phyloP scores from a whole-genome alignment of 2,329 filamentous ascomycete species.

The Fusarium drepaniforme region DNA sequence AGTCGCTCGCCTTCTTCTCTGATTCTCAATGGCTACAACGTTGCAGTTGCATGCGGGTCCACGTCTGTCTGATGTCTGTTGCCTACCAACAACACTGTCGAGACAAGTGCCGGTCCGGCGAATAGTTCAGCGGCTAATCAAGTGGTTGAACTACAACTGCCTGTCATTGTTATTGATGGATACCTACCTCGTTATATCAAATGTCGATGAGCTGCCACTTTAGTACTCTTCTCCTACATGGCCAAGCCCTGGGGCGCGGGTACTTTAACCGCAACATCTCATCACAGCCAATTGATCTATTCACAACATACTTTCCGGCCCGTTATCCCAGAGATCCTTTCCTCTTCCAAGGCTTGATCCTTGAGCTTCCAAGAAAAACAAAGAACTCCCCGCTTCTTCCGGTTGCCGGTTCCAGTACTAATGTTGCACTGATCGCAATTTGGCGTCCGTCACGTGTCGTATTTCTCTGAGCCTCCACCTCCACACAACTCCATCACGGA shows the following conservation, averaged over 20 bases:
- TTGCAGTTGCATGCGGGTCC: conserved; percentile 18
- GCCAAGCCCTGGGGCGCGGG: background rate
- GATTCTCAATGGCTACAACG: conserved; percentile 14
- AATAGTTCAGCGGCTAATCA: conserved; percentile 12
- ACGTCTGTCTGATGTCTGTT: conserved; percentile 4
- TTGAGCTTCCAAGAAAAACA: background rate
- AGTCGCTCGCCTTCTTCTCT: background rate
- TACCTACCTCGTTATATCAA: background rate
- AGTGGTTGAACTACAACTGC: conserved; percentile 8
- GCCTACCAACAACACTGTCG: background rate
- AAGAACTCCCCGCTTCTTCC: background rate
- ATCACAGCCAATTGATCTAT: background rate
- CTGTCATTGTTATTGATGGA: background rate
- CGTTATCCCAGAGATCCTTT: background rate
- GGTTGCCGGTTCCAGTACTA: background rate
- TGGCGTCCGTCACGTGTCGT: conserved; percentile 35
- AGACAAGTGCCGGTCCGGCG: conserved; percentile 16
- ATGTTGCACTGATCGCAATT: background rate
- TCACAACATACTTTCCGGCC: background rate
- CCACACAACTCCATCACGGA: conserved; percentile 12
- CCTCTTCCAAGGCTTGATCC: background rate
- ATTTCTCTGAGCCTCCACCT: conserved; percentile 18
- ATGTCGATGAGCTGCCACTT: background rate
- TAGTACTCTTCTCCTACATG: background rate
- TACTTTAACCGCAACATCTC: background rate